Percentiles rank a stretch among this genome's conserved stretches.
These are phyloP conservation scores for Erodium moschatum DNA, from an alignment of 441 rosid genomes.

Conservation along the genomic window DNA sequence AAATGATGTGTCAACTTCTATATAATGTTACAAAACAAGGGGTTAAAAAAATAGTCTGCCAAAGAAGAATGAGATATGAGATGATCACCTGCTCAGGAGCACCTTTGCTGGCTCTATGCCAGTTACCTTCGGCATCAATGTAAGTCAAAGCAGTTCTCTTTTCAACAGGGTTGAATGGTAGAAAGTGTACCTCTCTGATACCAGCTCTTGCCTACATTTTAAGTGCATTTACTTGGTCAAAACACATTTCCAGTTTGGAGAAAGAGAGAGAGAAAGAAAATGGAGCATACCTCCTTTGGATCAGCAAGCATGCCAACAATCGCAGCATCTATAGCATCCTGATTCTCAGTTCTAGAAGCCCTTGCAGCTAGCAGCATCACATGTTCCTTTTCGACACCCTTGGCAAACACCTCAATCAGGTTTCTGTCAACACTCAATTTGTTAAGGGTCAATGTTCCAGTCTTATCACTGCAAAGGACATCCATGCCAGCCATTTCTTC, in stretches of 20 bases:
- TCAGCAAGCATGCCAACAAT: constrained; percentile 71
- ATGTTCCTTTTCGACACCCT: constrained; percentile 52
- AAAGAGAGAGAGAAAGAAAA: neutral
- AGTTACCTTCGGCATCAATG: constrained; percentile 53
- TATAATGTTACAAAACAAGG: neutral
- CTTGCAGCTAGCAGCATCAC: constrained; percentile 58
- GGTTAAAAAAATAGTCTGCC: no score
- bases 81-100: constrained; percentile 83
- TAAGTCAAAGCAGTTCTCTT: constrained; percentile 90
- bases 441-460: constrained; percentile 83
- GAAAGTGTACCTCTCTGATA: constrained; percentile 77
- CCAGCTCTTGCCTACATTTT: constrained; percentile 70
- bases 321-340: constrained; percentile 70
- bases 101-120: constrained; percentile 94
- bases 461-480: constrained; percentile 78
- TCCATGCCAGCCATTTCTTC: constrained; percentile 41
- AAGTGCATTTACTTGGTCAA: neutral
- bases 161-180: constrained; percentile 88
- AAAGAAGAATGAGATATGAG: no score
- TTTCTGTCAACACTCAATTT: constrained; percentile 72
- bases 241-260: neutral
- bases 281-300: constrained; percentile 46
- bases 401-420: constrained; percentile 65
- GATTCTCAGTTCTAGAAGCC: constrained; percentile 65
- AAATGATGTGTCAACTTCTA: neutral